Conservation (phyloP, 2,329 filamentous ascomycete species). For the Gnomoniopsis smithogilvyi region DNA sequence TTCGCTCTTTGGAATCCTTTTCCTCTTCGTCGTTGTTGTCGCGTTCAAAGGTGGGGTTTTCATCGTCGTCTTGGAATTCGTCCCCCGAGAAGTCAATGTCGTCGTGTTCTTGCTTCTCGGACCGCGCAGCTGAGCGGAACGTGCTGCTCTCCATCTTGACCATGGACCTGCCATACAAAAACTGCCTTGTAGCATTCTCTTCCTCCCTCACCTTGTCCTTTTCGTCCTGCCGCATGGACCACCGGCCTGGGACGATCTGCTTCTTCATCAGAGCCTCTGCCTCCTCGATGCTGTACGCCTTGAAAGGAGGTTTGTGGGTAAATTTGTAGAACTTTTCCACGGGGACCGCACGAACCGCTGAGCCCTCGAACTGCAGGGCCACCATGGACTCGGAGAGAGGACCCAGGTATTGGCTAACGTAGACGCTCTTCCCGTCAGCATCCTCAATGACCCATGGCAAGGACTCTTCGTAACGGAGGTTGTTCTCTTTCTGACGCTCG, state of each 20-base stretch:
- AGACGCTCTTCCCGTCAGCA: slow-evolving; percentile 91
- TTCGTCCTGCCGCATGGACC: slow-evolving; percentile 70
- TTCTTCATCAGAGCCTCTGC: slow-evolving; percentile 81
- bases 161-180: slow-evolving; percentile 50
- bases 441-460: slow-evolving; percentile 97
- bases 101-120: slow-evolving; percentile 67
- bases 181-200: slow-evolving; percentile 55
- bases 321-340: slow-evolving; percentile 96
- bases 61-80: slow-evolving; percentile 86
- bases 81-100: slow-evolving; percentile 66
- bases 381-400: slow-evolving; percentile 84
- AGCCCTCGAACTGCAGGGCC: slow-evolving; percentile 68
- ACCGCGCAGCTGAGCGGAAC: slow-evolving; percentile 57
- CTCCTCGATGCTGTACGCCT: slow-evolving; percentile 75
- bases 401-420: slow-evolving; percentile 88
- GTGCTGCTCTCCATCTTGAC: slow-evolving; percentile 69
- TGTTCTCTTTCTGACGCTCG: slow-evolving; percentile 71
- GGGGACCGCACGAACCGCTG: slow-evolving; percentile 79
- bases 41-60: slow-evolving; percentile 69
- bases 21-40: slow-evolving; percentile 80
- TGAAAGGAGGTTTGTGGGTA: slow-evolving; percentile 74
- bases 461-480: slow-evolving; percentile 87
- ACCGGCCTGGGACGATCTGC: slow-evolving; percentile 72
- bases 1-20: slow-evolving; percentile 67
- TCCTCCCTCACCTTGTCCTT: slow-evolving; percentile 56